Percentiles rank a stretch among this genome's conserved stretches.
Conservation (phyloP, 257 asterid genomes). For the Handroanthus guayacan region DNA sequence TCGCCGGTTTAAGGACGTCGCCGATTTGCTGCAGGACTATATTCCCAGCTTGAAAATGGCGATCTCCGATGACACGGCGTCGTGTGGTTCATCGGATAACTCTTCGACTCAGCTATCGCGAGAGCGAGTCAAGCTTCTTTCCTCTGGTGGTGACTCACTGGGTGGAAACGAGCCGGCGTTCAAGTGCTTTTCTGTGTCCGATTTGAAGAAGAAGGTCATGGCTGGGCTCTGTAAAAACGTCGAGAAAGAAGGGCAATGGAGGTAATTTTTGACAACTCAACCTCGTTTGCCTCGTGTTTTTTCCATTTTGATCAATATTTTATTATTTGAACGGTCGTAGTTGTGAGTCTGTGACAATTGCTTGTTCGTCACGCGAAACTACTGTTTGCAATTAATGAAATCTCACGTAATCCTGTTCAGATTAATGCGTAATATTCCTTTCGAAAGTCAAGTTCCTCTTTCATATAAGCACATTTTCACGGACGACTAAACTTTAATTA, state of each 20-base stretch:
- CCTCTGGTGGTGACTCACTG: conserved; percentile 51
- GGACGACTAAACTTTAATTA: conserved; percentile 9
- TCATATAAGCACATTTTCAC: conserved; percentile 22
- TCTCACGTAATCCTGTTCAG: conserved; percentile 32
- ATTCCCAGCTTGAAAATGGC: conserved; percentile 78
- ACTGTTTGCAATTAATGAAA: conserved; percentile 39
- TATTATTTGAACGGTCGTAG: conserved; percentile 2
- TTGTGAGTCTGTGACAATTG: conserved; percentile 15
- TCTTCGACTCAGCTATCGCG: conserved; percentile 67
- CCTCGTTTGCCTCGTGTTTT: not conserved
- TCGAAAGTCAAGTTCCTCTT: conserved; percentile 42
- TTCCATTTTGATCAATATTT: not conserved
- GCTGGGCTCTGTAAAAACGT: conserved; percentile 70
- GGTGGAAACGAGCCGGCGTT: conserved; percentile 55
- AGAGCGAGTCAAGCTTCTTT: conserved; percentile 77
- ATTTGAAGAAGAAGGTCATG: conserved; percentile 82
- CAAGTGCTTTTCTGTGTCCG: conserved; percentile 81
- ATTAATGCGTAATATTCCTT: conserved; percentile 27
- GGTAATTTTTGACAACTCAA: conserved; percentile 49
- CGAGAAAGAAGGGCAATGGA: conserved; percentile 89
- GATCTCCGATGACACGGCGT: conserved; percentile 58
- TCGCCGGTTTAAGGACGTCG: conserved; percentile 88
- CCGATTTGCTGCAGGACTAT: conserved; percentile 86
- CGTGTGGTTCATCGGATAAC: conserved; percentile 66
- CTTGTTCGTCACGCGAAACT: conserved; percentile 56